Base-by-base conservation (phyloP, 202 grass and related monocot species). In the Sporobolus alterniflorus region DNA sequence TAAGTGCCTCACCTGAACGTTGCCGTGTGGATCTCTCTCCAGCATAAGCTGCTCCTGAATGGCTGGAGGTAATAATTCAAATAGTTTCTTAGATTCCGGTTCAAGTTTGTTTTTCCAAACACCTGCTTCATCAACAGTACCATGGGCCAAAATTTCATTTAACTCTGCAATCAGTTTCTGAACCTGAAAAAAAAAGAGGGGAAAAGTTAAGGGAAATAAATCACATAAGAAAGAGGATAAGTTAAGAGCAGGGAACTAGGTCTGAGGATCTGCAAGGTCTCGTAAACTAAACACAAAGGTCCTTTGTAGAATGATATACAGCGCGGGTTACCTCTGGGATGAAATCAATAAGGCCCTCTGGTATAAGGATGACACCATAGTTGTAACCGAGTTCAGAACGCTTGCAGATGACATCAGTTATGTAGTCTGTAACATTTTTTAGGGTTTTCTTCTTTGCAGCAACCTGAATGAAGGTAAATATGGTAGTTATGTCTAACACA, bases 251-350 rank as follows among this genome's bases (percentile, higher is more conserved):
- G n/a, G n/a, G n/a, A n/a, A n/a, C n/a, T n/a, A n/a, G n/a, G n/a
- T n/a, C n/a, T n/a, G n/a, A n/a, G n/a, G n/a, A n/a, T n/a, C n/a
- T n/a, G n/a, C n/a, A n/a, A n/a, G n/a, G n/a, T n/a, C n/a, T n/a
- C n/a, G n/a, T n/a, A n/a, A n/a, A n/a, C n/a, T n/a, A n/a, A n/a
- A n/a, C n/a, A n/a, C n/a, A n/a, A n/a, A n/a, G n/a, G n/a, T n/a
- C n/a, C n/a, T n/a, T n/a, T n/a, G n/a, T n/a, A n/a, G n/a, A n/a
- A n/a, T n/a, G n/a, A n/a, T n/a, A n/a, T n/a, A n/a, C n/a, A n/a
- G n/a, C n/a, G n/a, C n/a, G n/a, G n/a, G n/a, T n/a, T n/a, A 99
- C 97, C 97, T 99, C 97, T 64, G 97, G 97, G 73, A 96, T 92
- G 72, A 99, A 99, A 88, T 99, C 97, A 76, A 99, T 99, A 20